These are phyloP conservation scores for Cucumis sativus DNA, from an alignment of 306 rosid genomes.

Conservation along the genomic window DNA sequence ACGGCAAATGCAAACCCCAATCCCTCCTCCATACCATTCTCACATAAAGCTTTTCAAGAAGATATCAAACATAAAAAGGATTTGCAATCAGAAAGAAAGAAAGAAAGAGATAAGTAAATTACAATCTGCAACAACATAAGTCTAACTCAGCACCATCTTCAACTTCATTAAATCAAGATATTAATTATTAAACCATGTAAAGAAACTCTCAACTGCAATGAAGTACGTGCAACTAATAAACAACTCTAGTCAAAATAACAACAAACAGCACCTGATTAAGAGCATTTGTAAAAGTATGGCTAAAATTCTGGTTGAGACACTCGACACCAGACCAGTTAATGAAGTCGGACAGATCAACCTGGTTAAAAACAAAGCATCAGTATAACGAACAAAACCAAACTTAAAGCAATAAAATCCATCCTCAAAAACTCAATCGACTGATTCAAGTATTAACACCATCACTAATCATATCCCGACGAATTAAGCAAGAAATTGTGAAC, in stretches of 20 bases:
- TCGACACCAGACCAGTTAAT: conserved; percentile 85
- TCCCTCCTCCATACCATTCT: background rate
- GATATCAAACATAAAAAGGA: background rate
- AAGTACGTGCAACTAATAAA: background rate
- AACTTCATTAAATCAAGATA: background rate
- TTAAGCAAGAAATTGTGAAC: background rate
- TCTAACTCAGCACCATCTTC: background rate
- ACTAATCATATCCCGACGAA: background rate
- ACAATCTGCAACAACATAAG: background rate
- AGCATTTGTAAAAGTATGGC: conserved; percentile 60
- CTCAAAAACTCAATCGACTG: background rate
- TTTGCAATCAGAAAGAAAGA: background rate
- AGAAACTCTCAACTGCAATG: background rate
- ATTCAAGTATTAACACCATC: background rate
- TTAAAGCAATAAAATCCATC: background rate
- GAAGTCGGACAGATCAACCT: conserved; percentile 95
- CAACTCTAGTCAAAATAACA: background rate
- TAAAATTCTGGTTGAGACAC: conserved; percentile 82
- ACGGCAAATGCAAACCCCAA: background rate
- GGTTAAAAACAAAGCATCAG: conserved; percentile 9
- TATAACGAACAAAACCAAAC: background rate
- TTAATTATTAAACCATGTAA: background rate
- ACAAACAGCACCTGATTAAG: conserved; percentile 47
- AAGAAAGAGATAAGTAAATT: background rate
- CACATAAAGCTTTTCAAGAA: background rate